phyloP scores from a whole-genome alignment of 2,329 filamentous ascomycete genomes.

The Claviceps fusiformis region DNA sequence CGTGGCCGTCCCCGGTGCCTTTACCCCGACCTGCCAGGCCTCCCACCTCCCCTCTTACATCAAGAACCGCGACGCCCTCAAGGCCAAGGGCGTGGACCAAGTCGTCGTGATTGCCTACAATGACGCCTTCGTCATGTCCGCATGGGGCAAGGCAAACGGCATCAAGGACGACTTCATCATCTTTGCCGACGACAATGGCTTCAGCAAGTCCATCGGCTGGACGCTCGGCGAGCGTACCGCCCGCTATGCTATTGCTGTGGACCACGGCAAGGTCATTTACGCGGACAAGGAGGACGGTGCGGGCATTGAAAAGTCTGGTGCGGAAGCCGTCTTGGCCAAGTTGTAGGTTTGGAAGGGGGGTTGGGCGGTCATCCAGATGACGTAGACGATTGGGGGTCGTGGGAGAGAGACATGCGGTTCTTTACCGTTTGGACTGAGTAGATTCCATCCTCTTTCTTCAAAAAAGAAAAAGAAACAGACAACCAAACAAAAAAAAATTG shows the following conservation, averaged over 20 bases:
- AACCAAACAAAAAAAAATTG: too few relatives aligned
- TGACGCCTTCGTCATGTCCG: conserved; percentile 77
- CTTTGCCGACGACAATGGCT: conserved; percentile 60
- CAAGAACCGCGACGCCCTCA: conserved; percentile 54
- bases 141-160: conserved; percentile 79
- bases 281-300: conserved; percentile 55
- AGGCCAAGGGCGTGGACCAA: conserved; percentile 68
- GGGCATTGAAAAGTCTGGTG: conserved; percentile 35
- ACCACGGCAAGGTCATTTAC: conserved; percentile 73
- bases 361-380: background rate
- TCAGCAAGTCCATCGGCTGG: conserved; percentile 72
- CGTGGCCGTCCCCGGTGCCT: conserved; percentile 53
- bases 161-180: conserved; percentile 57
- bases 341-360: conserved; percentile 21
- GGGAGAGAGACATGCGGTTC: too few relatives aligned
- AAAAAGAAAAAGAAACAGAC: too few relatives aligned
- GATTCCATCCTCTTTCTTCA: too few relatives aligned
- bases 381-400: background rate
- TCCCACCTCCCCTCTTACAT: conserved; percentile 73
- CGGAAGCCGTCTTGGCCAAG: conserved; percentile 39
- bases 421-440: too few relatives aligned
- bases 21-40: conserved; percentile 77
- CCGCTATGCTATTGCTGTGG: conserved; percentile 68
- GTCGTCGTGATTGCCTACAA: conserved; percentile 75
- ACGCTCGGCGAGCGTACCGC: conserved; percentile 58